Base-by-base conservation (phyloP, 768 basidiomycete genomes). In the Suillus paluster region DNA sequence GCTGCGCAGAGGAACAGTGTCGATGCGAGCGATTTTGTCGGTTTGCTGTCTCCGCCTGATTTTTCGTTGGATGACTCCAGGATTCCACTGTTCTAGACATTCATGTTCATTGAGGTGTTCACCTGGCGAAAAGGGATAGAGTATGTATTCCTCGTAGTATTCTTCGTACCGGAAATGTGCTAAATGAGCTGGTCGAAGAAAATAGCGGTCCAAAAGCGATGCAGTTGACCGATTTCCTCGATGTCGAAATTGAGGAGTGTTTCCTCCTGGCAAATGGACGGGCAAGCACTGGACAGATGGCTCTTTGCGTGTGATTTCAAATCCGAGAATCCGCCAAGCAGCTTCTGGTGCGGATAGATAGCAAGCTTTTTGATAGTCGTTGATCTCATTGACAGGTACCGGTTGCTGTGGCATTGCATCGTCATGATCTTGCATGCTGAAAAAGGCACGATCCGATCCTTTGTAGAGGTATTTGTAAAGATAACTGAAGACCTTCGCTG, bases 381-480 rank as follows among this genome's bases (percentile, higher is more conserved):
- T 69, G 42, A 79, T 77, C 52, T 80, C 76, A 54, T 79, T 69
- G 11, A 76, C 41, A 7, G 57, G 39, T 9, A 52, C 54, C 0
- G 36, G n/a, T n/a, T n/a, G 42, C 49, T n/a, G 33, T 14, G 34
- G 36, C 8, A 27, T 41, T 0, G 53, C 21, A 4, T 58, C 38
- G 57, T 68, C 63, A 3, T 64, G 49, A 2, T 67, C 54, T 1
- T 36, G 6, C 9, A 48, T 17, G 10, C 42, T 2, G 17, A 58
- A 58, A 12, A 34, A 34, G 5, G 27, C 23, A 25, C 8, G 27
- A 15, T 58, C 42, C 9, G 57, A 41, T 1, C 77, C 74, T 73
- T 79, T 79, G 56, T 77, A 73, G 17, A 79, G 70, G 58, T 78
- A 80, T 52, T 80, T 79, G 71, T 77, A 79, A 0, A 78, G 60